phyloP scores from a whole-genome alignment of 163 green algal genomes.

The Volvox carteri region DNA sequence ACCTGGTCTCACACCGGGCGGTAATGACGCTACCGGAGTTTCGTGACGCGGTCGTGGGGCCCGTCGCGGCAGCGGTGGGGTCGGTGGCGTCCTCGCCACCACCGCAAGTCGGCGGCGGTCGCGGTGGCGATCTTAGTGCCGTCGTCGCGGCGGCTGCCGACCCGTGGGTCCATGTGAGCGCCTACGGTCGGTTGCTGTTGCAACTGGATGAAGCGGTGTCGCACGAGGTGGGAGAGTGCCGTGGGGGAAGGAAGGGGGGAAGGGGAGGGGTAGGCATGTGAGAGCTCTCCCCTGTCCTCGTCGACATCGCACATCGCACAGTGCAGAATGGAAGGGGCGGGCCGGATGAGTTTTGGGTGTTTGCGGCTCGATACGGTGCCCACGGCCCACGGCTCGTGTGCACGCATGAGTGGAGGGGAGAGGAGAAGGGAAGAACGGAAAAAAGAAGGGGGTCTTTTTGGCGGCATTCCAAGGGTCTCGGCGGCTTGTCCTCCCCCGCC shows the following conservation, averaged over 20 bases:
- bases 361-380: no score
- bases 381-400: no score
- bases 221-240: conserved; percentile 24
- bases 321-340: no score
- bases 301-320: no score
- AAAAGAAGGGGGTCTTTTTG: no score
- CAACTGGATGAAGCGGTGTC: conserved; percentile 55
- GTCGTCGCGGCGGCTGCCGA: background rate
- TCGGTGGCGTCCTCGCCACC: no score
- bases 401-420: no score
- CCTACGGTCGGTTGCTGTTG: conserved; percentile 57
- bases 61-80: background rate
- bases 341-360: no score
- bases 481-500: no score
- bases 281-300: background rate
- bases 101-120: conserved; percentile 14
- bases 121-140: background rate
- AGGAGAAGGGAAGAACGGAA: no score
- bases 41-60: conserved; percentile 18
- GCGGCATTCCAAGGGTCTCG: no score
- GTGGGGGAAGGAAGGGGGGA: background rate
- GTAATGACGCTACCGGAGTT: conserved; percentile 47
- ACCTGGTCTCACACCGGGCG: conserved; percentile 79
- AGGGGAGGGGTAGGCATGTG: background rate
- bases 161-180: conserved; percentile 13